Evolutionary conservation across 2,329 filamentous ascomycete species (phyloP).

Genomic region (Exophiala calicioides): DNA sequence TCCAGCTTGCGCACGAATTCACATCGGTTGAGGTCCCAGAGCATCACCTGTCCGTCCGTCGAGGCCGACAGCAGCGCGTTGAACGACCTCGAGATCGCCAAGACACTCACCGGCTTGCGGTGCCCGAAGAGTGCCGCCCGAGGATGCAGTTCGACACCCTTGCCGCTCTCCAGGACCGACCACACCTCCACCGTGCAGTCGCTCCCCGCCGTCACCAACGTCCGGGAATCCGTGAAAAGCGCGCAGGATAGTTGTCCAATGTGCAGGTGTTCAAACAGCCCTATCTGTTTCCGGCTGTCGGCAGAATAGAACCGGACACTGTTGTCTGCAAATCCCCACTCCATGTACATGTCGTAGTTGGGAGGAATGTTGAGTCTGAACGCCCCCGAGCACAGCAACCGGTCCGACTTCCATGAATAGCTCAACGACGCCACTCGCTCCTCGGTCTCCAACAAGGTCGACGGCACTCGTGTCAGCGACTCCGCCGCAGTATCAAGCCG

Average conservation of each 20-base stretch:
- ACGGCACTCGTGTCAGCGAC: conserved; percentile 73
- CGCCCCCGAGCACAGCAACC: conserved; percentile 77
- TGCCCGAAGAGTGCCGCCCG: conserved; percentile 86
- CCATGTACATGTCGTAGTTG: conserved; percentile 82
- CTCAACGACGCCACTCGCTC: conserved; percentile 79
- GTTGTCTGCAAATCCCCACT: conserved; percentile 94
- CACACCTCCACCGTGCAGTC: conserved; percentile 91
- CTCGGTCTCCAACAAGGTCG: conserved; percentile 65
- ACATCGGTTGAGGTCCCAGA: conserved; percentile 92
- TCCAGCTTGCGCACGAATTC: conserved; percentile 79
- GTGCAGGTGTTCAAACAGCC: conserved; percentile 91
- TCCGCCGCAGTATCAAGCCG: conserved; percentile 78
- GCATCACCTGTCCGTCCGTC: conserved; percentile 75
- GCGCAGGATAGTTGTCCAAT: conserved; percentile 84
- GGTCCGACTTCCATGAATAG: conserved; percentile 77
- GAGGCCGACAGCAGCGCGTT: conserved; percentile 84
- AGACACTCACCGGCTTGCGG: conserved; percentile 74
- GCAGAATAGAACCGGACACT: conserved; percentile 88
- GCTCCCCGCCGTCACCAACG: conserved; percentile 84
- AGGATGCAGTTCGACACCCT: conserved; percentile 75
- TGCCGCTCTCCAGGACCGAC: conserved; percentile 64
- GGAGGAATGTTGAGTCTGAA: conserved; percentile 87
- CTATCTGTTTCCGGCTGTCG: conserved; percentile 78
- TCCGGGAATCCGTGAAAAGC: conserved; percentile 84
- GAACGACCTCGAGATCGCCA: conserved; percentile 85